Evolutionary conservation across 148 eudicot species (phyloP).

Genomic region (Fagopyrum esculentum): DNA sequence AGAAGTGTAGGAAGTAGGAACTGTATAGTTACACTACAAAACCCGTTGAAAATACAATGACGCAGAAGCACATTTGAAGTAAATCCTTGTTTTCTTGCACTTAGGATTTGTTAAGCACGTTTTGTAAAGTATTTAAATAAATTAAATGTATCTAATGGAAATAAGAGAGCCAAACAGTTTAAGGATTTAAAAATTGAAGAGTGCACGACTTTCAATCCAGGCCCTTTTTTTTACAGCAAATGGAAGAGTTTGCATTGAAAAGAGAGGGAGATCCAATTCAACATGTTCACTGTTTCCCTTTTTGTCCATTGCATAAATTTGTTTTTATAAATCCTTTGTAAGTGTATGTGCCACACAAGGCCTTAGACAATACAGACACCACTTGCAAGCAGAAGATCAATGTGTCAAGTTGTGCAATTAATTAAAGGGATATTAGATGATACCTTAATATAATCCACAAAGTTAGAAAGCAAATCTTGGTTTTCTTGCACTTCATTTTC

Average conservation of each 20-base stretch:
- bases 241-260: too few relatives aligned
- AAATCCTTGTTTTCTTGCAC: too few relatives aligned
- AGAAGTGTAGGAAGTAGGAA: background rate
- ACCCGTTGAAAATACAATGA: background rate
- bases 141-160: too few relatives aligned
- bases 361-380: background rate
- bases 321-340: too few relatives aligned
- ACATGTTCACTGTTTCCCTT: too few relatives aligned
- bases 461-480: conserved; percentile 81
- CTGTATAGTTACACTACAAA: background rate
- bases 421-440: background rate
- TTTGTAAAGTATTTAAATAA: background rate
- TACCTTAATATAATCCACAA: conserved; percentile 97
- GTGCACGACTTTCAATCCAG: too few relatives aligned
- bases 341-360: background rate
- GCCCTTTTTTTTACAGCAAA: too few relatives aligned
- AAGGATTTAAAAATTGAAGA: too few relatives aligned
- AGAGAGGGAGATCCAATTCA: too few relatives aligned
- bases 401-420: background rate
- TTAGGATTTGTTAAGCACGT: background rate
- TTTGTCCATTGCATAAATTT: too few relatives aligned
- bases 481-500: conserved; percentile 87
- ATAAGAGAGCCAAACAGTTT: too few relatives aligned
- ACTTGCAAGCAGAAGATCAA: background rate
- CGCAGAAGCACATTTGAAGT: background rate